phyloP scores from a whole-genome alignment of 2,329 filamentous ascomycete species.

The Penicillium sp. region DNA sequence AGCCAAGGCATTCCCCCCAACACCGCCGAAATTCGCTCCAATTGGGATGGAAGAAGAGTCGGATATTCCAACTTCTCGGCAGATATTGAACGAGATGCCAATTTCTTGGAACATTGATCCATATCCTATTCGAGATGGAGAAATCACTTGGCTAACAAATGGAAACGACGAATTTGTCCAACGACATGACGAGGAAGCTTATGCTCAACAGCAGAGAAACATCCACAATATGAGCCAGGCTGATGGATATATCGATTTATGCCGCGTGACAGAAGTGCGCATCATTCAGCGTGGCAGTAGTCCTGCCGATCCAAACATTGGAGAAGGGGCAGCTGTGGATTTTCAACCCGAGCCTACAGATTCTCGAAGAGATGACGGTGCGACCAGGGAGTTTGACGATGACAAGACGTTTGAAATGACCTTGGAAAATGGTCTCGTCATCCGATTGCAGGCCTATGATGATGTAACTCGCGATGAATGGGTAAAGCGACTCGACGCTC shows the following conservation, averaged over 20 bases:
- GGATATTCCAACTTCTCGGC: slow-evolving; percentile 57
- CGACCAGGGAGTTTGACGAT: slow-evolving; percentile 58
- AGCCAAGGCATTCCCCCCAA: slow-evolving; percentile 62
- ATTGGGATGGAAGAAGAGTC: slow-evolving; percentile 40
- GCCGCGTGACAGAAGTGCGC: slow-evolving; percentile 62
- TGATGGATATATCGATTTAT: slow-evolving; percentile 69
- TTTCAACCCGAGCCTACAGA: slow-evolving; percentile 56
- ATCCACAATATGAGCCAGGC: slow-evolving; percentile 61
- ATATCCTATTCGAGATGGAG: slow-evolving; percentile 58
- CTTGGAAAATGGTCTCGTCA: slow-evolving; percentile 64
- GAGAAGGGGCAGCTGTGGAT: slow-evolving; percentile 59
- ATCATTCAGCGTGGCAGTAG: slow-evolving; percentile 56
- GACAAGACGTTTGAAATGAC: slow-evolving; percentile 65
- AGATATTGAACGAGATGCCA: slow-evolving; percentile 62
- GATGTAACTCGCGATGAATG: slow-evolving; percentile 63
- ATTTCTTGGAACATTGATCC: slow-evolving; percentile 66
- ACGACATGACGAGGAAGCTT: slow-evolving; percentile 62
- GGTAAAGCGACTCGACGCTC: slow-evolving; percentile 60
- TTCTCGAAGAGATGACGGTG: slow-evolving; percentile 56
- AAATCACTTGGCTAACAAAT: slow-evolving; percentile 61
- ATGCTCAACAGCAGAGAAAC: slow-evolving; percentile 62
- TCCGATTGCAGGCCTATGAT: slow-evolving; percentile 65
- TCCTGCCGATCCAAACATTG: slow-evolving; percentile 58
- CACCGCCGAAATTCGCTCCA: slow-evolving; percentile 58
- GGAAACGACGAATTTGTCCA: slow-evolving; percentile 52